A percentile compares a stretch with the other conserved stretches of the same genome.
phyloP scores from a whole-genome alignment of 768 basidiomycete species.

The Mycena haematopus region DNA sequence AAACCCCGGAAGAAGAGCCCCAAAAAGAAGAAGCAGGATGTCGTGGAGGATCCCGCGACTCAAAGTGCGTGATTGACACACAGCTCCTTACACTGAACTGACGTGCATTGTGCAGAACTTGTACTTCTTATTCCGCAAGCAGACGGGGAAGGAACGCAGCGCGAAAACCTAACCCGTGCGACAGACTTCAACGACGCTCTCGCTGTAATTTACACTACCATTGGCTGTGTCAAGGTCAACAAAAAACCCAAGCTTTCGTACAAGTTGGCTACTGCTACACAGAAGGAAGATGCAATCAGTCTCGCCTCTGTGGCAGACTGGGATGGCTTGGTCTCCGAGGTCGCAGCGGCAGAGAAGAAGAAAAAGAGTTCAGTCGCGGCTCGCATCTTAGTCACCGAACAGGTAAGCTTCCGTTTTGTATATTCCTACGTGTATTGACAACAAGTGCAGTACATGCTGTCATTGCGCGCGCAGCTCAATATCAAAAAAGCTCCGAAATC shows the following conservation, averaged over 20 bases:
- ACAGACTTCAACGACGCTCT: conserved; percentile 7
- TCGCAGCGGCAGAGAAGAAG: background rate
- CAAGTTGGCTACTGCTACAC: background rate
- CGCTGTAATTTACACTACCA: background rate
- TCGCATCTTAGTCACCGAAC: background rate
- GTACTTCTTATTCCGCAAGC: background rate
- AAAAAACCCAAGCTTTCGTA: background rate
- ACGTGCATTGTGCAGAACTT: too few relatives aligned
- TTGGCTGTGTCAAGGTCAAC: background rate
- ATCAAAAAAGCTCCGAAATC: background rate
- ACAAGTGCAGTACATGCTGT: conserved; percentile 5
- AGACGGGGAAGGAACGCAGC: background rate
- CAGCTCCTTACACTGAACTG: too few relatives aligned
- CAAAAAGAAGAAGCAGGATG: too few relatives aligned
- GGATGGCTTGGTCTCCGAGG: conserved; percentile 1
- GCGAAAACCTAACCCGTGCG: background rate
- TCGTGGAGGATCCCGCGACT: too few relatives aligned
- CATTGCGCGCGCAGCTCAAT: background rate
- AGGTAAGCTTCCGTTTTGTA: background rate
- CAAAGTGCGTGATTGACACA: too few relatives aligned
- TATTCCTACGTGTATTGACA: background rate
- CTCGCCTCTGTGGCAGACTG: background rate
- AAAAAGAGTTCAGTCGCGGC: background rate
- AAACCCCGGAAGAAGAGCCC: too few relatives aligned
- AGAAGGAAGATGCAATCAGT: background rate